A percentile compares a stretch with the other conserved stretches of the same genome.
phyloP scores from a whole-genome alignment of 257 asterid species.

The Cordia subcordata region DNA sequence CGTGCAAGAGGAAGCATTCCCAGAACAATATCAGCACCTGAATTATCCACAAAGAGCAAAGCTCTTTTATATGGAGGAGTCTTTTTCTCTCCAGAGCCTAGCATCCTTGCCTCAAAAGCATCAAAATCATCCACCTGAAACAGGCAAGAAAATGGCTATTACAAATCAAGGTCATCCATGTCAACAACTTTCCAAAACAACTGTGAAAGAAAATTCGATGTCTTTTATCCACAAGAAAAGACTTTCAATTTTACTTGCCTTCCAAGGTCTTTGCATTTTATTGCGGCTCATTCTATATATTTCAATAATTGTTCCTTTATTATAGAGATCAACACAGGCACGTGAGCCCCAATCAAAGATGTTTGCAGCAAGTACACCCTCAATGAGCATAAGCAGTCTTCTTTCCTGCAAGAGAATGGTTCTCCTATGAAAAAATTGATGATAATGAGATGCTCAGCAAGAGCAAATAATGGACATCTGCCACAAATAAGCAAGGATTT shows the following conservation, averaged over 20 bases:
- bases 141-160: not conserved
- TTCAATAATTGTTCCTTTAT: constrained; percentile 89
- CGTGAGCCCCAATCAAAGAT: constrained; percentile 99
- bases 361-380: constrained; percentile 99
- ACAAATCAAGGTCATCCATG: not conserved
- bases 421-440: too few relatives aligned
- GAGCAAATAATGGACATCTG: too few relatives aligned
- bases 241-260: constrained; percentile 43
- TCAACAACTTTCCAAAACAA: too few relatives aligned
- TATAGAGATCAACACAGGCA: constrained; percentile 98
- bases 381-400: constrained; percentile 79
- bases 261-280: constrained; percentile 99
- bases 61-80: constrained; percentile 70
- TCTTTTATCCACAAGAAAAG: not conserved
- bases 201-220: not conserved
- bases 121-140: constrained; percentile 90
- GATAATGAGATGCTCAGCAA: too few relatives aligned
- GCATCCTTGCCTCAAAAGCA: constrained; percentile 68
- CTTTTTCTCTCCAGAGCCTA: constrained; percentile 58
- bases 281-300: constrained; percentile 97
- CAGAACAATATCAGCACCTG: constrained; percentile 90
- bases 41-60: constrained; percentile 89
- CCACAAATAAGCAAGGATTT: too few relatives aligned
- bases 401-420: constrained; percentile 42
- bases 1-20: constrained; percentile 99